phyloP scores from a whole-genome alignment of 495 filamentous ascomycete genomes.

The Entonaema liquescens region DNA sequence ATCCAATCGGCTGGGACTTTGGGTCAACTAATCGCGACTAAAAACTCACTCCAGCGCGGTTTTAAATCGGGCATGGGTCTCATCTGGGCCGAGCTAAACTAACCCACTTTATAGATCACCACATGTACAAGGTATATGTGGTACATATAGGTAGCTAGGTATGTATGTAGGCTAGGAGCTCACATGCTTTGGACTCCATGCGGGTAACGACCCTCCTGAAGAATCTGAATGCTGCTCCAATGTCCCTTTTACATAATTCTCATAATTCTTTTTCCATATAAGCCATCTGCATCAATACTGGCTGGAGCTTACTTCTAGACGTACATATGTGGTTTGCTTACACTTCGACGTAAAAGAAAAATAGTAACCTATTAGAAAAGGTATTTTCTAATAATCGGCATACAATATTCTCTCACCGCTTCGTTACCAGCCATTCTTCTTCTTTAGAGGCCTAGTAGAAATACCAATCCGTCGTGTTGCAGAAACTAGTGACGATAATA shows the following conservation, averaged over 20 bases:
- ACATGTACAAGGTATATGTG: no score
- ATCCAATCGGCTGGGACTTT: background rate
- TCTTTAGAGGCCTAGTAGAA: background rate
- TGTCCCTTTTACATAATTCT: no score
- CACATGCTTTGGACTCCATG: background rate
- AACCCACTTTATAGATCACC: background rate
- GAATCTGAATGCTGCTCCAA: no score
- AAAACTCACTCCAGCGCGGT: background rate
- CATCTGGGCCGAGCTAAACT: background rate
- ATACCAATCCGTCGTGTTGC: conserved; percentile 21
- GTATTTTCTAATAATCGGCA: background rate
- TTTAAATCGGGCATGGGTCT: no score
- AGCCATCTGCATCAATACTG: no score
- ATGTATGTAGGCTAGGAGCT: background rate
- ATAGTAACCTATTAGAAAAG: background rate
- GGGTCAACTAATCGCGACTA: background rate
- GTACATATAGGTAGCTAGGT: no score
- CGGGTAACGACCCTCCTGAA: background rate
- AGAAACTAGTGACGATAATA: conserved; percentile 17
- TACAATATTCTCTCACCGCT: conserved; percentile 23
- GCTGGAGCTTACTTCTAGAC: no score
- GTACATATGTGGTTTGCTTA: no score
- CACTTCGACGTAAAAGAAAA: no score
- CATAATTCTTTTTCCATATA: no score
- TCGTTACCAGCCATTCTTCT: background rate